Evolutionary conservation across 2,329 filamentous ascomycete species (phyloP), one percentile per base, ranked within the genome.

Genomic region (Neurospora crassa): DNA sequence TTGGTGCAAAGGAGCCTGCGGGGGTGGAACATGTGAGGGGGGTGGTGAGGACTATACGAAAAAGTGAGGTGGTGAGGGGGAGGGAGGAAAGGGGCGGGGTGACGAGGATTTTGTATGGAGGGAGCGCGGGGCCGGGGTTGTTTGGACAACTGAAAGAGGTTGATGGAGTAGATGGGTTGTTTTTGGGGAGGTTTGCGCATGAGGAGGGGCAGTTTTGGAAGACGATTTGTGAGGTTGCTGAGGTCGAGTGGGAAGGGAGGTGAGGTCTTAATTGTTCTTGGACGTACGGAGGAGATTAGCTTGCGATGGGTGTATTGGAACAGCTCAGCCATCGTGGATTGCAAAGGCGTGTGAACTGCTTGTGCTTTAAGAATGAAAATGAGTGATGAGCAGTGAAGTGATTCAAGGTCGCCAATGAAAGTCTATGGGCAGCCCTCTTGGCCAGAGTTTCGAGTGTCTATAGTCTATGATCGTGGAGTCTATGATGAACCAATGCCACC

Each of bases 111-210:
- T 79, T 96, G 20, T 97, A 96, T 79, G 93, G 93, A 0, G 93
- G 93, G 1, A 94, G 91, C 79, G 93, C 93, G 12, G 92, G 92
- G 0, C 92, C 92, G 1, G 93, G 93, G 0, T 84, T 94, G 67
- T 96, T 91, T 81, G 84, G 83, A 75, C 86, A 85, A 75, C 82
- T 96, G 73, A 88, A 87, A 70, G 85, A 88, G 34, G 90, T 88
- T 0, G 47, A 59, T 16, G 47, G 53, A 6, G 88, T 95, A 14
- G 93, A 96, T 81, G 93, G 92, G 0, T 82, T 96, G 80, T 96
- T 96, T 77, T 79, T 96, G 71, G 93, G 93, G 0, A 83, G 93
- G 40, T 96, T 96, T 79, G 93, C 89, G 14, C 93, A 96, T 81
- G 89, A 95, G 77, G 86, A 92, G 10, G 85, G 86, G 43, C 90